phyloP scores from a whole-genome alignment of 352 stramenopile genomes.

The Globisporangium canariense region DNA sequence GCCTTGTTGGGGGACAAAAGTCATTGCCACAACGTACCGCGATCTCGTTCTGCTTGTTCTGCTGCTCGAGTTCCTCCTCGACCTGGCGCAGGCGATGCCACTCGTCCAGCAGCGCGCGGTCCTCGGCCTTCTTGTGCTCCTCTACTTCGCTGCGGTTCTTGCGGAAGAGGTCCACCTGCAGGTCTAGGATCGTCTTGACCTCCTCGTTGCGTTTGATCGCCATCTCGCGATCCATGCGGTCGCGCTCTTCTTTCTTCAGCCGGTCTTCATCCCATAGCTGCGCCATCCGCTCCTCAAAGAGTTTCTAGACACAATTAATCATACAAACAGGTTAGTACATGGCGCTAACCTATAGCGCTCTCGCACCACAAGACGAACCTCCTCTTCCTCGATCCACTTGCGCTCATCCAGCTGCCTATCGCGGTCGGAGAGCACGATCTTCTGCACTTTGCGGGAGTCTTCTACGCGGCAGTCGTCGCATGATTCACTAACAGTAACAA shows the following conservation, averaged over 20 bases:
- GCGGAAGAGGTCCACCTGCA: conserved; percentile 66
- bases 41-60: conserved; percentile 53
- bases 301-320: conserved; percentile 21
- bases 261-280: conserved; percentile 71
- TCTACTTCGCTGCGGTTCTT: conserved; percentile 38
- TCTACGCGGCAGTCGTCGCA: conserved; percentile 62
- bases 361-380: conserved; percentile 22
- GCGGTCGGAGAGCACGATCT: conserved; percentile 55
- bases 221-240: conserved; percentile 49
- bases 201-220: conserved; percentile 52
- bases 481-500: conserved; percentile 39
- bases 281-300: conserved; percentile 54
- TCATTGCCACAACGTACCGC: conserved; percentile 17
- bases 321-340: not conserved
- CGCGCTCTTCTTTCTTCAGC: conserved; percentile 70
- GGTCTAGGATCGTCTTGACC: conserved; percentile 71
- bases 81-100: conserved; percentile 60
- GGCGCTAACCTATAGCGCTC: too few species aligned
- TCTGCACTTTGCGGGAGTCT: conserved; percentile 62
- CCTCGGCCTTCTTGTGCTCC: conserved; percentile 40
- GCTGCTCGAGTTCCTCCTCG: conserved; percentile 57
- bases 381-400: conserved; percentile 36
- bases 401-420: conserved; percentile 60
- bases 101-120: conserved; percentile 50
- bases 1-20: too few species aligned